A percentile compares a stretch with the other conserved stretches of the same genome.
Evolutionary conservation across 2,329 filamentous ascomycete species (phyloP).

Genomic region (Neopestalotiopsis sp.): DNA sequence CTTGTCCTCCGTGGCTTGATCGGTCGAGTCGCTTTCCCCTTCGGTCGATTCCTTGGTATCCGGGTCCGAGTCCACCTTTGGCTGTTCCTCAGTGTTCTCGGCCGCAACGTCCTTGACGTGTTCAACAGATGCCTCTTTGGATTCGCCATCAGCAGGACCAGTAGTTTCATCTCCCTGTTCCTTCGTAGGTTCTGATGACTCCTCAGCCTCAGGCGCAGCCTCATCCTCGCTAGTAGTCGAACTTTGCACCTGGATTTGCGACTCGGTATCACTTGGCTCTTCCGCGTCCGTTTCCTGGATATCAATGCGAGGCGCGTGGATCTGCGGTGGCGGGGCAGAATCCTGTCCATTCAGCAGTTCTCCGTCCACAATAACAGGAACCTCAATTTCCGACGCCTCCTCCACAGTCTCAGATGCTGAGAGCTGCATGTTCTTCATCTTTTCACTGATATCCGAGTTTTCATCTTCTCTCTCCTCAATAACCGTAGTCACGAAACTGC

Average conservation of each 20-base stretch:
- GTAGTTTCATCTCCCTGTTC: conserved; percentile 22
- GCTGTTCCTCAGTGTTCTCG: conserved; percentile 5
- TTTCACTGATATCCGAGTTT: conserved; percentile 49
- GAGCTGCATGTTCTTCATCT: conserved; percentile 53
- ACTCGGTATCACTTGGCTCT: conserved; percentile 23
- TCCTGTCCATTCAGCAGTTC: conserved; percentile 35
- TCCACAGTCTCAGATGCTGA: conserved; percentile 66
- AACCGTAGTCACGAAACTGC: conserved; percentile 80
- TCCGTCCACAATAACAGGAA: conserved; percentile 48
- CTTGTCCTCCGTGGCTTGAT: not conserved
- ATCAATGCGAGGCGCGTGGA: conserved; percentile 2
- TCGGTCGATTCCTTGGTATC: conserved; percentile 6
- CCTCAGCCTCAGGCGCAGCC: conserved; percentile 28
- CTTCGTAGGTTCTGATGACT: conserved; percentile 30
- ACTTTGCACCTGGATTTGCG: conserved; percentile 23
- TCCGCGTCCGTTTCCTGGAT: conserved; percentile 24
- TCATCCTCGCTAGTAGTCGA: conserved; percentile 25
- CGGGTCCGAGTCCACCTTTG: not conserved
- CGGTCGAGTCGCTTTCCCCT: not conserved
- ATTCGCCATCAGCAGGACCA: not conserved
- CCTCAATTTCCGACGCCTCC: conserved; percentile 44
- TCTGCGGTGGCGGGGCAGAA: conserved; percentile 25
- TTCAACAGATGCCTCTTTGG: conserved; percentile 13
- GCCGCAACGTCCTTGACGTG: conserved; percentile 16
- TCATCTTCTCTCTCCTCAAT: conserved; percentile 84